Conservation (phyloP, 495 filamentous ascomycete genomes). For the Hypomontagnella submonticulosa region DNA sequence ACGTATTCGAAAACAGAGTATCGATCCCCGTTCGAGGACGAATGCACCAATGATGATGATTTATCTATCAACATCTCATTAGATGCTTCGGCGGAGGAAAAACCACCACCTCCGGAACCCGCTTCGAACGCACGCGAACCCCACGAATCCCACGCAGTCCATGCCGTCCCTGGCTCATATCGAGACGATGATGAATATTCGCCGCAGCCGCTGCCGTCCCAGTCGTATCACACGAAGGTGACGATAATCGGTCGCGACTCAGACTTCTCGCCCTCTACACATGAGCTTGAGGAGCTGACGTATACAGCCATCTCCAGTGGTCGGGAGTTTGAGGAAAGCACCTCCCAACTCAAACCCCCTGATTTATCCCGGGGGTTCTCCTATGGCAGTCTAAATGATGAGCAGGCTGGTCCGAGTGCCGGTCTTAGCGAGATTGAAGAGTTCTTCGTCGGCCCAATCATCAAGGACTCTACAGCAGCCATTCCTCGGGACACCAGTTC, state of each 20-base stretch:
- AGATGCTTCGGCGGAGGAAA: conserved; percentile 45
- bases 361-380: conserved; percentile 19
- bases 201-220: conserved; percentile 50
- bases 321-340: conserved; percentile 14
- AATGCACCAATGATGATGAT: conserved; percentile 51
- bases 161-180: conserved; percentile 32
- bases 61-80: conserved; percentile 56
- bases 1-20: conserved; percentile 52
- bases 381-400: conserved; percentile 27
- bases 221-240: conserved; percentile 55
- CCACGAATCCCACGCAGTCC: conserved; percentile 35
- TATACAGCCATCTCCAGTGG: conserved; percentile 6
- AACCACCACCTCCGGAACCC: conserved; percentile 20
- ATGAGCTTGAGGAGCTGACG: conserved; percentile 32
- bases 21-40: conserved; percentile 51
- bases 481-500: conserved; percentile 28
- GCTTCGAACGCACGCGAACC: conserved; percentile 24
- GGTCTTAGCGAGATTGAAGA: conserved; percentile 46
- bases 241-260: conserved; percentile 56
- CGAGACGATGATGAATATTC: conserved; percentile 52
- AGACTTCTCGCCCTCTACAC: conserved; percentile 52
- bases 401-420: conserved; percentile 37
- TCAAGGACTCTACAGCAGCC: conserved; percentile 32
- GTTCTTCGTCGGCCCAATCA: conserved; percentile 43
- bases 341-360: conserved; percentile 20